Base-by-base conservation (phyloP, 371 early-diverging fungal species). In the Mucor piriformis region DNA sequence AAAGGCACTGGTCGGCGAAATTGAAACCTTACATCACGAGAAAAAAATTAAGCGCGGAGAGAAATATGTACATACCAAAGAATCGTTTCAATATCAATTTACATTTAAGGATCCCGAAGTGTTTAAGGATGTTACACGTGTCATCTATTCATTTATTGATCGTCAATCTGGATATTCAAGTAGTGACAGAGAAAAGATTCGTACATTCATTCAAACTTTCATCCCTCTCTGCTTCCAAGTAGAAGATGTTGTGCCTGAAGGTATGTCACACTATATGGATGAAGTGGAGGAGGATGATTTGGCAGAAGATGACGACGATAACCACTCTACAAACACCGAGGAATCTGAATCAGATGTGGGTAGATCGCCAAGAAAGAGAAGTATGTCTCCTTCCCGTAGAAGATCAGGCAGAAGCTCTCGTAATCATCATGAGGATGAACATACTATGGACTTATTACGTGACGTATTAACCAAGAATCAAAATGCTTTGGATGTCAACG, bases 1-100 rank as follows among this genome's bases (percentile, higher is more conserved):
- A 33, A 96, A 95, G 74, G 76, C 87, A 1, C 84, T 98, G 29
- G 73, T 91, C 0, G 58, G 82, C 27, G 95, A 96, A 65, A 94
- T 95, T 52, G 97, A 98, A 61, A 74, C 77, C 0, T 61, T 92
- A 13, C 81, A 86, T 21, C 54, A 57, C n/a, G 59, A 62, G 0
- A 66, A 66, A 38, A 66, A 53, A 47, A 13, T 49, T 23, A 64
- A 61, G n/a, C 57, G 43, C 1, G 38, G 23, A 5, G 29, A 21
- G 11, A 59, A 59, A 13, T 18, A 50, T 2, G 23, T 43, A 0
- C 59, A 59, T 23, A 61, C 23, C 54, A 61, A 46, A 77, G 72
- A 23, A 79, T 86, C 61, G 81, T 84, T 87, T 56, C 92, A 92
- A 55, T 81, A 87, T 59, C 81, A 83, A 42, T 88, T 82, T 56